Conservation (phyloP, 2,329 filamentous ascomycete species). For the Monilinia fructigena region DNA sequence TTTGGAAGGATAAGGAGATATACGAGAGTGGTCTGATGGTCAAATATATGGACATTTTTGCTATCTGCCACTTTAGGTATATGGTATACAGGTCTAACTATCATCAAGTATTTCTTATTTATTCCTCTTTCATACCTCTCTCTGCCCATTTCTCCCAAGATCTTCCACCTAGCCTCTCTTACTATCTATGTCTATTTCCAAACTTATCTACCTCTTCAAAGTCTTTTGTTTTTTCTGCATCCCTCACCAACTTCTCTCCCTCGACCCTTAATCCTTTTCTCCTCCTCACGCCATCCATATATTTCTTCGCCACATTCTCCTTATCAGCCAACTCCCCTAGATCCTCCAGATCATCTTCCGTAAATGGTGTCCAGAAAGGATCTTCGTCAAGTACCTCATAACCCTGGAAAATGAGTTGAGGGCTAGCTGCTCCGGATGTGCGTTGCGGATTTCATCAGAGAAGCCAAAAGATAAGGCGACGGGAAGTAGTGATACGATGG, state of each 20-base stretch:
- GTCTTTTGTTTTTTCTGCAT: conserved; percentile 93
- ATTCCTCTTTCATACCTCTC: not conserved
- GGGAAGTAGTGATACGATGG: conserved; percentile 81
- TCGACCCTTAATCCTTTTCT: conserved; percentile 87
- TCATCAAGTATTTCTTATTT: not conserved
- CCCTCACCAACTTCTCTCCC: conserved; percentile 70
- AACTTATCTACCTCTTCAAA: conserved; percentile 52
- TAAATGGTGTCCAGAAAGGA: conserved; percentile 96
- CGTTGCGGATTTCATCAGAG: conserved; percentile 90
- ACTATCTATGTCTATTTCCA: too few relatives aligned
- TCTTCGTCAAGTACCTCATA: conserved; percentile 94
- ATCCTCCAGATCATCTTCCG: conserved; percentile 95
- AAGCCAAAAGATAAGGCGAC: conserved; percentile 97
- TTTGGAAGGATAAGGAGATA: too few relatives aligned
- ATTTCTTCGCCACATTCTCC: conserved; percentile 94
- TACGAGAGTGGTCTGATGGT: too few relatives aligned
- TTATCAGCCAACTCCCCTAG: conserved; percentile 88
- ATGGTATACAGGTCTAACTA: not conserved
- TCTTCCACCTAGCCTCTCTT: not conserved
- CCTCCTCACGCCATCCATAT: conserved; percentile 84
- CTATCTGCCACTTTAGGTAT: too few relatives aligned
- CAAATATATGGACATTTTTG: too few relatives aligned
- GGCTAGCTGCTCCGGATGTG: conserved; percentile 84
- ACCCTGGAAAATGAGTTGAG: conserved; percentile 89
- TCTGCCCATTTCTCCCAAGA: not conserved